Percentiles rank a stretch among this genome's conserved stretches.
Evolutionary conservation across 768 basidiomycete species (phyloP).

Genomic region (Russula sp.): DNA sequence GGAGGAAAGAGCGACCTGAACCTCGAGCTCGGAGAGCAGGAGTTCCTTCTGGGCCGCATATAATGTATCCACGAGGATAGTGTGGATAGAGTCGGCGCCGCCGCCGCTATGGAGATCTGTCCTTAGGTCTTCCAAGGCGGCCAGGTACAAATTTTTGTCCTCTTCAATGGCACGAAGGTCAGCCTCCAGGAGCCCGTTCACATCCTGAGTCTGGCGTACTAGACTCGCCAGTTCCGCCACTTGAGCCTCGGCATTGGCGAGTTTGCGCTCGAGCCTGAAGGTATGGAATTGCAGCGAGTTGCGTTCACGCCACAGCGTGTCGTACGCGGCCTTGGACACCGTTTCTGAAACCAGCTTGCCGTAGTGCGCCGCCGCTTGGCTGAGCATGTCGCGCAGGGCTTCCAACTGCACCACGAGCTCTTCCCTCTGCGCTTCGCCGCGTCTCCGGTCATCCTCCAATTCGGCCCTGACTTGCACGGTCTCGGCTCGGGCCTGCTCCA

Average conservation of each 20-base stretch:
- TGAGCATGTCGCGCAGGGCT: constrained; percentile 41
- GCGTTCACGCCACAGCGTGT: constrained; percentile 29
- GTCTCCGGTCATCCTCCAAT: constrained; percentile 31
- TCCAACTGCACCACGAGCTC: constrained; percentile 47
- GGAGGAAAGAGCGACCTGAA: not conserved
- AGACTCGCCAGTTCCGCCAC: constrained; percentile 58
- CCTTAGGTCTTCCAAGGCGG: constrained; percentile 9
- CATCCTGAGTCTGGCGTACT: constrained; percentile 50
- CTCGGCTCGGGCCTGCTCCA: constrained; percentile 36
- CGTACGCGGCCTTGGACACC: constrained; percentile 25
- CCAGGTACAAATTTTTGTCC: constrained; percentile 20
- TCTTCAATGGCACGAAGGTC: constrained; percentile 26
- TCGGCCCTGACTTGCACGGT: constrained; percentile 32
- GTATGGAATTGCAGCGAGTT: constrained; percentile 39
- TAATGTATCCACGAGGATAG: not conserved
- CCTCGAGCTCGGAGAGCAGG: constrained; percentile 12
- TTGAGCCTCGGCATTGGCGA: constrained; percentile 62
- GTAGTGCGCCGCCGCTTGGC: constrained; percentile 45
- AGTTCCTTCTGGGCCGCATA: not conserved
- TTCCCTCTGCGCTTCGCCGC: constrained; percentile 38
- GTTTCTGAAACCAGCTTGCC: constrained; percentile 31
- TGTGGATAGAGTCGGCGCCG: not conserved
- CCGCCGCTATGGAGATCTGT: not conserved
- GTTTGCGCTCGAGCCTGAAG: constrained; percentile 57
- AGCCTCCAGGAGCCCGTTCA: constrained; percentile 39